phyloP scores from a whole-genome alignment of 2,329 filamentous ascomycete genomes.

The Grosmannia clavigera region DNA sequence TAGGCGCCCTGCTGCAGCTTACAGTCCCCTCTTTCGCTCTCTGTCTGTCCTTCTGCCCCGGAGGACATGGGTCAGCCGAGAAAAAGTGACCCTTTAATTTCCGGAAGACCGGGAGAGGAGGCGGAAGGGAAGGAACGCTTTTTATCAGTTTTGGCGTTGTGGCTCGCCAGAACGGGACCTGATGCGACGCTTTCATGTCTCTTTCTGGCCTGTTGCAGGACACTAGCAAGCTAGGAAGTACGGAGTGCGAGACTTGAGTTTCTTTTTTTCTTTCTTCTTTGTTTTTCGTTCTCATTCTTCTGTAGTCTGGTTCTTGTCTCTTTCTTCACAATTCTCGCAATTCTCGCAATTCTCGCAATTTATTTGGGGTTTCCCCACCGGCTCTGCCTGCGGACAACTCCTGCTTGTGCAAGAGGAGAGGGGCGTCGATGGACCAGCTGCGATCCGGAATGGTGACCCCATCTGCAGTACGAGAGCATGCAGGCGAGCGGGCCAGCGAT shows the following conservation, averaged over 20 bases:
- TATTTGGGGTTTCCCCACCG: too few species aligned
- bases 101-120: neutral
- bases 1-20: too few species aligned
- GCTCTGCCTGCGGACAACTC: too few species aligned
- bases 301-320: too few species aligned
- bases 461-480: neutral
- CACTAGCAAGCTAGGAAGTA: neutral
- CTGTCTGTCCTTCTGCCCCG: neutral
- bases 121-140: neutral
- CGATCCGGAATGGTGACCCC: neutral
- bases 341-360: too few species aligned
- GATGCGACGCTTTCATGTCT: conserved; percentile 1
- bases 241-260: too few species aligned
- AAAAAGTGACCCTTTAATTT: neutral
- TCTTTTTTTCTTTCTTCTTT: too few species aligned
- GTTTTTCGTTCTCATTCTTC: too few species aligned
- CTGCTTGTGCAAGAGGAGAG: neutral
- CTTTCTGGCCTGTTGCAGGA: conserved; percentile 5
- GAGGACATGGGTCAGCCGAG: neutral
- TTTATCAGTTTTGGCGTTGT: neutral
- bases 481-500: neutral
- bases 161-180: neutral
- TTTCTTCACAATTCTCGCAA: too few species aligned
- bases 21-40: too few species aligned
- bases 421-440: neutral